These are phyloP conservation scores for Deinandra increscens DNA, from an alignment of 129 eudicot genomes.

Conservation along the genomic window DNA sequence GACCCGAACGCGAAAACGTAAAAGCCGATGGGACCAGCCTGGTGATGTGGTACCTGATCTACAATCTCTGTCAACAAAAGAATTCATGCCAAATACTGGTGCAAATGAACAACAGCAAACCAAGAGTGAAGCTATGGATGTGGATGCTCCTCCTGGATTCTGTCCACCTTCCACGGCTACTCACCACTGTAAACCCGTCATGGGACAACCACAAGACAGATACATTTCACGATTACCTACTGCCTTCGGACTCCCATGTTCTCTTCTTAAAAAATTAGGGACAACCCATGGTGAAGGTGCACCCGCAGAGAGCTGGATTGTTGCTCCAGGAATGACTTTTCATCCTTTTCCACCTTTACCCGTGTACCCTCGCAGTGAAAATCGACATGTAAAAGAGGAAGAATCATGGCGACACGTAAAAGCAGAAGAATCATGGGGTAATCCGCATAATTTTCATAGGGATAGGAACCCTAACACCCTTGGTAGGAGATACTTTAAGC, in stretches of 20 bases:
- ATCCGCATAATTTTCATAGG: constrained; percentile 30
- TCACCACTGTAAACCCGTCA: constrained; percentile 27
- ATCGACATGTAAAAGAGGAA: constrained; percentile 28
- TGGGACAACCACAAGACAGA: constrained; percentile 60
- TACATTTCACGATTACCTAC: constrained; percentile 56
- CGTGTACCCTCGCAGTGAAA: constrained; percentile 36
- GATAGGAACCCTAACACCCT: constrained; percentile 36
- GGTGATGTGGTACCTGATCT: constrained; percentile 24
- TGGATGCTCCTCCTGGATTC: constrained; percentile 80
- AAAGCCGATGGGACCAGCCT: constrained; percentile 88
- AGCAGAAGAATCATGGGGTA: constrained; percentile 29
- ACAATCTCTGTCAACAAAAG: constrained; percentile 32
- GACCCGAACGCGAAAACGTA: constrained; percentile 60
- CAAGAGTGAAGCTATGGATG: constrained; percentile 26
- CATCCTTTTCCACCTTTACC: constrained; percentile 93
- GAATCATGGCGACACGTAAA: constrained; percentile 20
- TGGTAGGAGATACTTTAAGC: constrained; percentile 62
- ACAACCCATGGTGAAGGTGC: constrained; percentile 26
- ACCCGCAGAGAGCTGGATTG: constrained; percentile 45
- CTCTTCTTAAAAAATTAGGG: constrained; percentile 49
- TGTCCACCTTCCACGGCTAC: constrained; percentile 35
- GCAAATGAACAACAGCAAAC: constrained; percentile 16
- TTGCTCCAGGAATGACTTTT: constrained; percentile 71
- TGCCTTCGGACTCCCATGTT: constrained; percentile 65
- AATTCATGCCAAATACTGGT: constrained; percentile 19